These are phyloP conservation scores for Myrmaecium sp. DNA, from an alignment of 2,329 filamentous ascomycete genomes.

Conservation along the genomic window DNA sequence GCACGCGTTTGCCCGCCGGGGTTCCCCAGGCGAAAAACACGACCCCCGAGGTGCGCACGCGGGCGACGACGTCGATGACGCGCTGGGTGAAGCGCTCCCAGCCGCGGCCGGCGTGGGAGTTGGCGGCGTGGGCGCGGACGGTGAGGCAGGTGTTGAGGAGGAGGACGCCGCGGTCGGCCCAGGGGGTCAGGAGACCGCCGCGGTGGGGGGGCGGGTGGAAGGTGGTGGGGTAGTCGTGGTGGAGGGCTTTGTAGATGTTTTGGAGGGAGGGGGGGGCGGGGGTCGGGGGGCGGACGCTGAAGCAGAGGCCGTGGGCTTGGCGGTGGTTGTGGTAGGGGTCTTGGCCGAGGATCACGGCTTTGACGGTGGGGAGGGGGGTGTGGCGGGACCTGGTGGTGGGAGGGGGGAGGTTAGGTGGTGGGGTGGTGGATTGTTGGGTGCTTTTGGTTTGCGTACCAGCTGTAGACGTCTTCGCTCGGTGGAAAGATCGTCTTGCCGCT, in stretches of 20 bases:
- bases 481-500: constrained; percentile 70
- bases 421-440: not conserved
- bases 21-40: constrained; percentile 92
- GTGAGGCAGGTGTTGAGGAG: constrained; percentile 92
- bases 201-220: constrained; percentile 62
- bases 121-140: constrained; percentile 75
- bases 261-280: constrained; percentile 73
- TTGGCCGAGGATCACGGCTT: constrained; percentile 85
- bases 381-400: constrained; percentile 61
- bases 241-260: constrained; percentile 84
- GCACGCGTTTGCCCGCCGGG: constrained; percentile 64
- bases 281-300: constrained; percentile 83
- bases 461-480: constrained; percentile 77
- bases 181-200: constrained; percentile 72
- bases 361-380: constrained; percentile 75
- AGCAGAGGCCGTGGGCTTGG: constrained; percentile 91
- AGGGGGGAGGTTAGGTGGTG: constrained; percentile 1
- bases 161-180: constrained; percentile 85
- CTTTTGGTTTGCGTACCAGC: constrained; percentile 46
- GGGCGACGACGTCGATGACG: constrained; percentile 73
- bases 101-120: constrained; percentile 68
- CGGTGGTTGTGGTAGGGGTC: constrained; percentile 94
- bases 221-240: constrained; percentile 64
- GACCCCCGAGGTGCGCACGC: constrained; percentile 60
- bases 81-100: constrained; percentile 92